Evolutionary conservation across 2,329 filamentous ascomycete species (phyloP).

Genomic region (Hypoxylon sp.): DNA sequence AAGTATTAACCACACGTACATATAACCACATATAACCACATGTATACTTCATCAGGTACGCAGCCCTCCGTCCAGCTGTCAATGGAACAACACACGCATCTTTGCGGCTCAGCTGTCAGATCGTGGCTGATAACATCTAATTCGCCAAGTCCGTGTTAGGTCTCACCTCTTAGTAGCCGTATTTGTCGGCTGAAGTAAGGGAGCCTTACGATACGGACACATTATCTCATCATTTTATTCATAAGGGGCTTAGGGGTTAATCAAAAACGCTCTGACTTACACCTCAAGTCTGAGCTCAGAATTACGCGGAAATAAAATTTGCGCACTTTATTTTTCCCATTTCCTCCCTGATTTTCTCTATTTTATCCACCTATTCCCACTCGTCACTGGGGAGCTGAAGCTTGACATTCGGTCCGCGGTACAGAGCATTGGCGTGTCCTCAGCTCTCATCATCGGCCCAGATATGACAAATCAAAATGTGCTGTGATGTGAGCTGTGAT

Average conservation of each 20-base stretch:
- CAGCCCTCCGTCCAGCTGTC: constrained; percentile 1
- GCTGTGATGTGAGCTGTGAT: constrained; percentile 1
- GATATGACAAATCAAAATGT: constrained; percentile 23
- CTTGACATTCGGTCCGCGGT: constrained; percentile 31
- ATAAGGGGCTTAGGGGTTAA: constrained; percentile 10
- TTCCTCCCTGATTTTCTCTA: neutral
- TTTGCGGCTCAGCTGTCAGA: constrained; percentile 39
- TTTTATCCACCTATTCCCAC: neutral
- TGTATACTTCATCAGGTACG: constrained; percentile 18
- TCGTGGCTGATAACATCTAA: constrained; percentile 36
- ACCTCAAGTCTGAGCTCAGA: constrained; percentile 8
- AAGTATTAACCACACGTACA: neutral
- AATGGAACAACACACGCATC: constrained; percentile 36
- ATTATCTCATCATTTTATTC: constrained; percentile 16
- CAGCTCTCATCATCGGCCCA: constrained; percentile 3
- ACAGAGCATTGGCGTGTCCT: constrained; percentile 16
- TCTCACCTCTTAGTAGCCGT: constrained; percentile 34
- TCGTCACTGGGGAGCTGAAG: constrained; percentile 8
- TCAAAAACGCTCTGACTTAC: constrained; percentile 8
- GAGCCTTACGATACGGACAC: constrained; percentile 13
- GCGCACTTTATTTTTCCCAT: constrained; percentile 10
- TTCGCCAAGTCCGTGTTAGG: constrained; percentile 24
- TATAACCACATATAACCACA: constrained; percentile 1
- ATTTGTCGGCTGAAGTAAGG: constrained; percentile 25
- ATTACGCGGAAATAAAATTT: constrained; percentile 28